Percentiles rank a stretch among this genome's conserved stretches.
These are phyloP conservation scores for Tetracentron sinense DNA, from an alignment of 164 flowering plant genomes.

Conservation along the genomic window DNA sequence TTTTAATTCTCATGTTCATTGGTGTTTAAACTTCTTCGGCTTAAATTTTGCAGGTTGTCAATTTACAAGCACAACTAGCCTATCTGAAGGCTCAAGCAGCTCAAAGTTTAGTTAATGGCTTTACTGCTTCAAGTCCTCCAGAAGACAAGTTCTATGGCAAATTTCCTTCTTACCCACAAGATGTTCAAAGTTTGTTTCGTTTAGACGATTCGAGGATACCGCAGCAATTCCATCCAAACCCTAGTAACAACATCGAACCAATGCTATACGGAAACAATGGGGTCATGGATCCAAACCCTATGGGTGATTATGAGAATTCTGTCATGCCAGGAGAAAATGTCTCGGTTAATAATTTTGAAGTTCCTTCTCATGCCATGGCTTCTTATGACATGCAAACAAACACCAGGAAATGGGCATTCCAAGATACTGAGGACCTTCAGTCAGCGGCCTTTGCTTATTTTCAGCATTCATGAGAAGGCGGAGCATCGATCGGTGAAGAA, in stretches of 20 bases:
- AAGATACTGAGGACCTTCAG: slow-evolving; percentile 60
- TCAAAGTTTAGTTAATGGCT: slow-evolving; percentile 33
- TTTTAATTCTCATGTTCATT: not conserved
- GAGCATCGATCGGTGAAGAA: slow-evolving; percentile 2
- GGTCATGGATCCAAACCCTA: slow-evolving; percentile 20
- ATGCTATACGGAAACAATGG: slow-evolving; percentile 23
- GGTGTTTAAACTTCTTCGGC: too few relatives aligned
- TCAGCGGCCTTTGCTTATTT: slow-evolving; percentile 56
- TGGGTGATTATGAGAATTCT: slow-evolving; percentile 29
- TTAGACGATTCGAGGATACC: slow-evolving; percentile 26
- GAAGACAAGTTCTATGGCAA: slow-evolving; percentile 30
- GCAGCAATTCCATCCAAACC: slow-evolving; percentile 25
- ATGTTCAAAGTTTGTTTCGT: slow-evolving; percentile 40
- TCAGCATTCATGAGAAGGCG: slow-evolving; percentile 32
- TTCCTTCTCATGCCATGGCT: slow-evolving; percentile 38
- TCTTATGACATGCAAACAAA: slow-evolving; percentile 44
- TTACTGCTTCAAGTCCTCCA: slow-evolving; percentile 31
- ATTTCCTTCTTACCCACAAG: slow-evolving; percentile 35
- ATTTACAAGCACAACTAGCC: slow-evolving; percentile 73
- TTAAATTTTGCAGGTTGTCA: slow-evolving; percentile 54
- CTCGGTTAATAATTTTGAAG: slow-evolving; percentile 41
- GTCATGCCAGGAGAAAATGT: slow-evolving; percentile 27
- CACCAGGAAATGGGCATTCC: slow-evolving; percentile 48
- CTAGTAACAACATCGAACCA: slow-evolving; percentile 2
- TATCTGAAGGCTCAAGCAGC: slow-evolving; percentile 67